A percentile compares a stretch with the other conserved stretches of the same genome.
Evolutionary conservation across 768 basidiomycete genomes (phyloP).

Genomic region (Ramaria sp.): DNA sequence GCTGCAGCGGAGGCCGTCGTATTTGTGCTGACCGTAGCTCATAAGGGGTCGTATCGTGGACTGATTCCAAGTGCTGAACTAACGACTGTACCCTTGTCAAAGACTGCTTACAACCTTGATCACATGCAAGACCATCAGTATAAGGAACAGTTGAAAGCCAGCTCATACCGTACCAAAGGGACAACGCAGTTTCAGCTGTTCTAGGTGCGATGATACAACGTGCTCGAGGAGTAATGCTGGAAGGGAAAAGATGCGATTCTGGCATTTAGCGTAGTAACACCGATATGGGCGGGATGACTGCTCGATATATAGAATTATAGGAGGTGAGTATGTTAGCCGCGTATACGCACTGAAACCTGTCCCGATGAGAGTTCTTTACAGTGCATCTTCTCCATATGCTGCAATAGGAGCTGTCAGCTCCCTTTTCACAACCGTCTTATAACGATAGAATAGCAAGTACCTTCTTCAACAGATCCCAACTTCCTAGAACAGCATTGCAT

Average conservation of each 20-base stretch:
- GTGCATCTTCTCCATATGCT: slow-evolving; percentile 3
- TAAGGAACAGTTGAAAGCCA: not conserved
- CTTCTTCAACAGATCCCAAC: not conserved
- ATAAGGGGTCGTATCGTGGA: not conserved
- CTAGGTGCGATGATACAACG: not conserved
- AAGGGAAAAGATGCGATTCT: not conserved
- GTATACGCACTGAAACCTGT: not conserved
- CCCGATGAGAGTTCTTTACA: not conserved
- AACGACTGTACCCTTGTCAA: not conserved
- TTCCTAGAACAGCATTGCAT: not conserved
- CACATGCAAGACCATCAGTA: not conserved
- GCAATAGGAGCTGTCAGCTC: not conserved
- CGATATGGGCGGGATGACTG: slow-evolving; percentile 5
- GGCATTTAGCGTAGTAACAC: slow-evolving; percentile 1
- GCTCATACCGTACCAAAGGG: not conserved
- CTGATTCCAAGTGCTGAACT: not conserved
- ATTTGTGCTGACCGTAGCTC: not conserved
- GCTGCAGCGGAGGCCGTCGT: not conserved
- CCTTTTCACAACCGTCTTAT: not conserved
- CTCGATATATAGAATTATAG: not conserved
- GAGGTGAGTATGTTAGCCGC: not conserved
- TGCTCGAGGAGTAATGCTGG: not conserved
- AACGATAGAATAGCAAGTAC: not conserved
- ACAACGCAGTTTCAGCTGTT: slow-evolving; percentile 2
- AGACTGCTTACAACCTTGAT: not conserved